phyloP scores from a whole-genome alignment of 2,329 filamentous ascomycete species.

The Penicillium oxalicum region DNA sequence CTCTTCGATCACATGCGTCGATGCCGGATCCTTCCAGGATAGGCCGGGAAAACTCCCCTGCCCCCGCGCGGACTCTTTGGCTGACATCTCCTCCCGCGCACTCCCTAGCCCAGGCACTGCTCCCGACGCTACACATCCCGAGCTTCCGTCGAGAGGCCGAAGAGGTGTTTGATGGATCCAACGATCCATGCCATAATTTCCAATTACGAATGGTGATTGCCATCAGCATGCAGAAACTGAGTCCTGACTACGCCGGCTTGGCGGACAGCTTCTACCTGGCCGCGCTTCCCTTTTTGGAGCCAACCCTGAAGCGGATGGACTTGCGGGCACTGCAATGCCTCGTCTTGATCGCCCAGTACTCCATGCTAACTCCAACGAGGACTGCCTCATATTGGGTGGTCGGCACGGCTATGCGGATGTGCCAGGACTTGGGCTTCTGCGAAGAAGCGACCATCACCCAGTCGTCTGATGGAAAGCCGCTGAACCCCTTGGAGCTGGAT shows the following conservation, averaged over 20 bases:
- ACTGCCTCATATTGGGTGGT: slow-evolving; percentile 92
- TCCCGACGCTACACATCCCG: slow-evolving; percentile 79
- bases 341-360: slow-evolving; percentile 81
- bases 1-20: too few species aligned
- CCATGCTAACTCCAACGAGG: slow-evolving; percentile 81
- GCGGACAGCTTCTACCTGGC: slow-evolving; percentile 94
- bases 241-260: slow-evolving; percentile 81
- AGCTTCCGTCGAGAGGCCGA: slow-evolving; percentile 70
- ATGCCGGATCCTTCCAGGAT: too few species aligned
- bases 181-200: slow-evolving; percentile 79
- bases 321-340: slow-evolving; percentile 86
- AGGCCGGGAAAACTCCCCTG: too few species aligned
- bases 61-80: background rate
- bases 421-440: slow-evolving; percentile 78
- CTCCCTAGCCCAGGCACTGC: slow-evolving; percentile 71
- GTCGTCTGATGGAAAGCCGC: slow-evolving; percentile 52
- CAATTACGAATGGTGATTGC: slow-evolving; percentile 86
- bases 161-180: slow-evolving; percentile 69
- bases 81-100: slow-evolving; percentile 2
- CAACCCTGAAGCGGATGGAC: slow-evolving; percentile 80
- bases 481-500: slow-evolving; percentile 73
- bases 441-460: slow-evolving; percentile 81
- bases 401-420: slow-evolving; percentile 78
- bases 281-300: slow-evolving; percentile 77
- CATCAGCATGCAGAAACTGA: slow-evolving; percentile 88